Evolutionary conservation across 768 basidiomycete species (phyloP).

Genomic region (Gymnopilus junonius): DNA sequence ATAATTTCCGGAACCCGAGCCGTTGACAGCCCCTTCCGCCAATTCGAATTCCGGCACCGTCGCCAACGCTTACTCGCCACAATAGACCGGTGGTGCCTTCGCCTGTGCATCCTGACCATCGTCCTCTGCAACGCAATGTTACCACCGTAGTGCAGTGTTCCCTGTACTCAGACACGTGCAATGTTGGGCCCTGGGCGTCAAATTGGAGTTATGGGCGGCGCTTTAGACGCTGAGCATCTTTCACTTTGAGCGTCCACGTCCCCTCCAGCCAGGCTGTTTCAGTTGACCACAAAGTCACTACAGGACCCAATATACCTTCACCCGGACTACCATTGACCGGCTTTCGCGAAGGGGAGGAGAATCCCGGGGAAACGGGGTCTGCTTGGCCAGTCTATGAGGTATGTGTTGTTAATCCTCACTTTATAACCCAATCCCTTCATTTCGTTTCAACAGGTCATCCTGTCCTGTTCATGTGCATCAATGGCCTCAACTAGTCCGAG

Average conservation of each 20-base stretch:
- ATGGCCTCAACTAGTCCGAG: not conserved
- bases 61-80: not conserved
- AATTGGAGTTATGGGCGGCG: constrained; percentile 13
- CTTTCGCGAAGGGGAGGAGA: not conserved
- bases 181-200: constrained; percentile 11
- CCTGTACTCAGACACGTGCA: constrained; percentile 8
- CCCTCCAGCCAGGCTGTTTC: not conserved
- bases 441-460: not conserved
- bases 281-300: not conserved
- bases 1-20: not conserved
- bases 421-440: not conserved
- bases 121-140: not conserved
- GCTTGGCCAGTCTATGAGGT: not conserved
- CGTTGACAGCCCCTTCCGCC: not conserved
- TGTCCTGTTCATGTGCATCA: not conserved
- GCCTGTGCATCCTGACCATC: not conserved
- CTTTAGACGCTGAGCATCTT: constrained; percentile 5
- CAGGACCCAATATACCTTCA: not conserved
- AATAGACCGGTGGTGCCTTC: not conserved
- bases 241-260: constrained; percentile 3
- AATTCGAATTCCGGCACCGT: not conserved
- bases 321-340: not conserved
- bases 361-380: not conserved
- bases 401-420: not conserved
- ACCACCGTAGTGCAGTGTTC: not conserved